Percentiles rank a stretch among this genome's conserved stretches.
Evolutionary conservation across 2,329 filamentous ascomycete species (phyloP).

Genomic region (Aspergillus thermomutatus): DNA sequence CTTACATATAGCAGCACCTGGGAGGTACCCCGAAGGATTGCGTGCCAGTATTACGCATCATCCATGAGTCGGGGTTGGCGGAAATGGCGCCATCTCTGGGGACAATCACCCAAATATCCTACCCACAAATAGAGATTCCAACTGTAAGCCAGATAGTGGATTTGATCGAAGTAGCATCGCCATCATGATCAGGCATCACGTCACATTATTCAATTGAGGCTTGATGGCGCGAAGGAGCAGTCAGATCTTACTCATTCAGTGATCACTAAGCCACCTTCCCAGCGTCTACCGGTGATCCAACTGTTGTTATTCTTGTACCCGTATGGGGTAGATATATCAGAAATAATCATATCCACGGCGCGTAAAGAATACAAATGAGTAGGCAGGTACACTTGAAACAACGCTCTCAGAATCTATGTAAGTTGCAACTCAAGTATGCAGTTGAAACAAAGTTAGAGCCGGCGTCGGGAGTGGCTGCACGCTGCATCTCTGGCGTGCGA

Average conservation of each 20-base stretch:
- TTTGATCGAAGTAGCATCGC: not conserved
- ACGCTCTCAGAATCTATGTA: too few species aligned
- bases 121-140: not conserved
- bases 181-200: not conserved
- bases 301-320: too few species aligned
- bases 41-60: slow-evolving; percentile 12
- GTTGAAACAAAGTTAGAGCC: not conserved
- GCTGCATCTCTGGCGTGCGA: not conserved
- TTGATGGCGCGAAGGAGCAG: not conserved
- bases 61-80: slow-evolving; percentile 12
- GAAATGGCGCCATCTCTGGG: slow-evolving; percentile 29
- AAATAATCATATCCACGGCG: too few species aligned
- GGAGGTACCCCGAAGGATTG: not conserved
- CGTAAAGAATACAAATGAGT: too few species aligned
- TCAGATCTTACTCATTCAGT: not conserved
- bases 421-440: too few species aligned
- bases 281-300: too few species aligned
- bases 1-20: not conserved
- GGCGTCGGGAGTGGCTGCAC: not conserved
- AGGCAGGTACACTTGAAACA: too few species aligned
- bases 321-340: too few species aligned
- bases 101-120: slow-evolving; percentile 22
- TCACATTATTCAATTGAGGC: not conserved
- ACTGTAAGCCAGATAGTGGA: not conserved
- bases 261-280: not conserved